Evolutionary conservation across 2,329 filamentous ascomycete genomes (phyloP), one percentile per base, ranked within the genome.

Genomic region (Scedosporium dehoogii): DNA sequence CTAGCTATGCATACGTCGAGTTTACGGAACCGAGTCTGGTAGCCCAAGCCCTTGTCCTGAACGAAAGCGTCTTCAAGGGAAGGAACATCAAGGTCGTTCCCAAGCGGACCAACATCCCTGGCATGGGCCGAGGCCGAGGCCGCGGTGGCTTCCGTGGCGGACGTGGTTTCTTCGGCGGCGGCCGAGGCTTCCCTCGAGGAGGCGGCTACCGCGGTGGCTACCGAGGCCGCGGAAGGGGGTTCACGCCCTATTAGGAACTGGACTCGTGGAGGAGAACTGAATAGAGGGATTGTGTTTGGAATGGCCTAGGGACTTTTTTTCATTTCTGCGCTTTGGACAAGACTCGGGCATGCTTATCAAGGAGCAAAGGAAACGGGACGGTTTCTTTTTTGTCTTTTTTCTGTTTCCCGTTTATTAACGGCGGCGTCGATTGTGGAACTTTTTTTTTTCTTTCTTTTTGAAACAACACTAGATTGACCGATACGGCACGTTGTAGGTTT

Each of bases 1-100:
- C 62, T 76, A 97, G 92, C 67, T 99, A 99, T 78, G 94, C 94
- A 72, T 99, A 99, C 77, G 94, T 99, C 70, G 94, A 99, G 77
- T 99, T 99, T 73, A 89, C 91, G 64, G 94, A 97, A 78, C 92
- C 94, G 58, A 92, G 86, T 75, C 82, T 97, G 65, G 93, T 99
- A 66, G 91, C 91, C 58, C 91, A 96, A 74, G 94, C 94, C 27
- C 83, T 99, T 65, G 92, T 97, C 48, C 81, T 99, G 63, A 97
- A 99, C 74, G 94, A 99, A 78, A 97, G 92, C 75, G 83, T 96
- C 63, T 96, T 99, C 78, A 92, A 94, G 70, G 92, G 91, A 66
- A 86, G 94, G 70, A 96, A 94, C 74, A 85, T 99, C 74, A 99
- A 99, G 85, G 94, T 97, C 72, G 79, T 78, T 7, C 93, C 94